Percentiles rank a stretch among this genome's conserved stretches.
These are phyloP conservation scores for Ogataea thermomethanolica DNA, from an alignment of 805 yeast genomes.

Conservation along the genomic window DNA sequence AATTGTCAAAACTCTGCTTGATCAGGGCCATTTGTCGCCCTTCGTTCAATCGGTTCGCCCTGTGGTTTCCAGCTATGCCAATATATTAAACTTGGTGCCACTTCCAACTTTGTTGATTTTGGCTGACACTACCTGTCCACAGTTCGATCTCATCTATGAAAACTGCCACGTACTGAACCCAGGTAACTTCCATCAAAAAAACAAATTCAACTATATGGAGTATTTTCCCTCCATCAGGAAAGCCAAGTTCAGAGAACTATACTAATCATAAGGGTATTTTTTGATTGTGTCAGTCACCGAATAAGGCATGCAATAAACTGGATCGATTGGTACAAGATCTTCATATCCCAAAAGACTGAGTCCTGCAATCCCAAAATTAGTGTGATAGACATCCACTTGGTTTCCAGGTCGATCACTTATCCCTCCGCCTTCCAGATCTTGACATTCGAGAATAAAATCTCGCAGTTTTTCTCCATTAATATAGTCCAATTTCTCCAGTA, in stretches of 20 bases:
- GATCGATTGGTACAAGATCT: conserved; percentile 64
- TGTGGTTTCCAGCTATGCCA: conserved; percentile 66
- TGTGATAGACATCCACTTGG: conserved; percentile 90
- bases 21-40: conserved; percentile 87
- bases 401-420: conserved; percentile 90
- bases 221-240: conserved; percentile 60
- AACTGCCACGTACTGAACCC: conserved; percentile 80
- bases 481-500: conserved; percentile 68
- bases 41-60: conserved; percentile 61
- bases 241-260: conserved; percentile 45
- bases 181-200: conserved; percentile 48
- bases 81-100: conserved; percentile 67
- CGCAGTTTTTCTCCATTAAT: conserved; percentile 63
- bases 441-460: conserved; percentile 69
- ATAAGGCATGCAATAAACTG: conserved; percentile 83
- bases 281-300: conserved; percentile 35
- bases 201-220: conserved; percentile 65
- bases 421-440: conserved; percentile 80
- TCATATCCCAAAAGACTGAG: conserved; percentile 69
- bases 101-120: conserved; percentile 65
- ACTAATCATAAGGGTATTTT: conserved; percentile 29
- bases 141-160: conserved; percentile 71
- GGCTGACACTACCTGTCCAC: conserved; percentile 69
- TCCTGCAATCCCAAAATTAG: conserved; percentile 87
- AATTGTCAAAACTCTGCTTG: conserved; percentile 73